Conservation (phyloP, 1,284 basidiomycete species). For the Anthracocystis walkeri region DNA sequence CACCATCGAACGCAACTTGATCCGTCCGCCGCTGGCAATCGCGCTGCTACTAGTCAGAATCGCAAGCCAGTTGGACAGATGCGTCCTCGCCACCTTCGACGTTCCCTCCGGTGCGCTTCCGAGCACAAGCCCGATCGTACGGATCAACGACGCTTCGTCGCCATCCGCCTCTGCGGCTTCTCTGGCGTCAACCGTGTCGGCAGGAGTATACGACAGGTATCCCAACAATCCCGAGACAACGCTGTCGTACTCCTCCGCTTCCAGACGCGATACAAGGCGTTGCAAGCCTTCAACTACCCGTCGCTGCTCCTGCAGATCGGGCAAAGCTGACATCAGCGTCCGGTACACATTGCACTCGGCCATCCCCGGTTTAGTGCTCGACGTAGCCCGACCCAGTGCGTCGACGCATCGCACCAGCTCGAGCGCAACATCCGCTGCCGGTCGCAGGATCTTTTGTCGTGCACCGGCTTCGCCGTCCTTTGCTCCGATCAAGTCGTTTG, state of each 20-base stretch:
- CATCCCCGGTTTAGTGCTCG: not conserved
- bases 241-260: slow-evolving; percentile 15
- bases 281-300: slow-evolving; percentile 18
- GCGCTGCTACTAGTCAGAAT: slow-evolving; percentile 9
- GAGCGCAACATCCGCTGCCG: slow-evolving; percentile 21
- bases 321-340: slow-evolving; percentile 16
- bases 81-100: slow-evolving; percentile 30
- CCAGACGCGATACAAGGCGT: slow-evolving; percentile 28
- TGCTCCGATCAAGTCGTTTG: not conserved
- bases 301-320: slow-evolving; percentile 20
- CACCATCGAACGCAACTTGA: slow-evolving; percentile 12
- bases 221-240: slow-evolving; percentile 13
- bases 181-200: not conserved
- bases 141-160: slow-evolving; percentile 22
- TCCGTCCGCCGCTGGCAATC: not conserved
- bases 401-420: slow-evolving; percentile 32
- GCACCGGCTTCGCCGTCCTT: not conserved
- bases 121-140: slow-evolving; percentile 35
- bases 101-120: slow-evolving; percentile 46
- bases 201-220: not conserved
- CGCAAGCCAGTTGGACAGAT: slow-evolving; percentile 38
- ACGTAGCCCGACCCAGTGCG: not conserved
- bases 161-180: slow-evolving; percentile 11
- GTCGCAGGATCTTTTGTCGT: slow-evolving; percentile 8
- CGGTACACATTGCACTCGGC: slow-evolving; percentile 20